Percentiles rank a stretch among this genome's conserved stretches.
phyloP scores from a whole-genome alignment of 2,329 filamentous ascomycete genomes.

The Colletotrichum sojae region DNA sequence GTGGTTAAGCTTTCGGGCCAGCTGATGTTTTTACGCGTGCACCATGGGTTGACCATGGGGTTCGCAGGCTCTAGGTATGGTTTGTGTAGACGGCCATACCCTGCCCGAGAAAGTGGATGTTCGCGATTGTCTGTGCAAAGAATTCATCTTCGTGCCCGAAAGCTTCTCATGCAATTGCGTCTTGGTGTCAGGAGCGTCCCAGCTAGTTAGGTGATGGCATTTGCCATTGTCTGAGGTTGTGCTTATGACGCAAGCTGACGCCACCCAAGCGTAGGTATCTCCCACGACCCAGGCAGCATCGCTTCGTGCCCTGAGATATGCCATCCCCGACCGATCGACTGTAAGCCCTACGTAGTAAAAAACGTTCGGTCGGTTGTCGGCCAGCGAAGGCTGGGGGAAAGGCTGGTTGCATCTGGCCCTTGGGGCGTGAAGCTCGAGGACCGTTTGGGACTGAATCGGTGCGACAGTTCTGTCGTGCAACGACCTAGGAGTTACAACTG shows the following conservation, averaged over 20 bases:
- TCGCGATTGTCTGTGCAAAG: neutral
- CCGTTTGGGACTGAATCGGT: conserved; percentile 21
- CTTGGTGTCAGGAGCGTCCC: neutral
- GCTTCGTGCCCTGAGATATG: too few species aligned
- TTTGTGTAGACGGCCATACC: neutral
- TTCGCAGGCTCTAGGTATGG: too few species aligned
- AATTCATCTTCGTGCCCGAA: neutral
- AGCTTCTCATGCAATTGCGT: neutral
- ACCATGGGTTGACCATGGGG: too few species aligned
- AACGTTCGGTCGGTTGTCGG: neutral
- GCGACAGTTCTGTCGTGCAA: conserved; percentile 4
- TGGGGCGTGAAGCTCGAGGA: conserved; percentile 15
- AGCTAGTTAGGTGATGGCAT: conserved; percentile 1
- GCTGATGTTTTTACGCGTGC: too few species aligned
- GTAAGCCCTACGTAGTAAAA: neutral
- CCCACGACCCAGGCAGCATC: too few species aligned
- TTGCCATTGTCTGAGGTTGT: neutral
- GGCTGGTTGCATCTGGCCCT: neutral
- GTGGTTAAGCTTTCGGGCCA: too few species aligned
- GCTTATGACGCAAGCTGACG: neutral
- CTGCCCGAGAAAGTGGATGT: neutral
- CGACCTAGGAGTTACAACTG: neutral
- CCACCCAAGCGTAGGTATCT: too few species aligned
- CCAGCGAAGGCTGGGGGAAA: neutral
- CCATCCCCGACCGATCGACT: neutral